Base-by-base conservation (phyloP, 768 basidiomycete species). In the Tephrocybe rancida region DNA sequence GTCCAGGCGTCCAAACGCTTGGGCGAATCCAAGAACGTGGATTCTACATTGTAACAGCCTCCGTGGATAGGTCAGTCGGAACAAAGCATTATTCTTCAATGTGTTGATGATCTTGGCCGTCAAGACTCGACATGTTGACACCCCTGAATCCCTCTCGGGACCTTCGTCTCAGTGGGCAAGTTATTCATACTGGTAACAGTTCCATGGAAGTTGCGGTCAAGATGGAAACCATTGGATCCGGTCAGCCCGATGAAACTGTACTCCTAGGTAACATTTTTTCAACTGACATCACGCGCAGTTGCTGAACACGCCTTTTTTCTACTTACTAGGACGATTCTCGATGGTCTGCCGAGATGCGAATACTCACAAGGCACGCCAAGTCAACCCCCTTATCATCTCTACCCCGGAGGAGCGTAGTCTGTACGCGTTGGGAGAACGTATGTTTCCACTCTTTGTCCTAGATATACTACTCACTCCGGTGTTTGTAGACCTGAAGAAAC, bases 201-300 rank as follows among this genome's bases (percentile, higher is more conserved):
- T 90, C 88, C 0, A 89, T 93, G 83, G 90, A 93, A 64, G 84
- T 93, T n/a, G 88, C 84, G 3, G 86, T 95, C 38, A 88, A 87
- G 66, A 88, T 93, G 87, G 89, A 92, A 64, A 83, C 76, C 2
- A 68, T 85, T 25, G 75, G 75, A 18, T 63, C 61, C n/a, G 73
- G 72, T 16, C 72, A 71, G 27, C 69, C 73, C 4, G 81, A 82
- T 16, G 78, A 85, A 57, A 86, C 87, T 7, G 79, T 90, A 27
- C 73, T 90, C 59, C 72, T 92, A 35, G 89, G 90, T 84, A 63
- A 34, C 43, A 45, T 13, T 30, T n/a, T 48, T 16, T 18, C 22
- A 8, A 11, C 18, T 21, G 29, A 22, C 9, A 26, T 24, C 22
- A 25, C 7, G 7, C 34, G 3, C 22, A 7, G 10, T 32, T 14